A percentile compares a stretch with the other conserved stretches of the same genome.
Evolutionary conservation across 768 basidiomycete genomes (phyloP).

Genomic region (Mycena floridula): DNA sequence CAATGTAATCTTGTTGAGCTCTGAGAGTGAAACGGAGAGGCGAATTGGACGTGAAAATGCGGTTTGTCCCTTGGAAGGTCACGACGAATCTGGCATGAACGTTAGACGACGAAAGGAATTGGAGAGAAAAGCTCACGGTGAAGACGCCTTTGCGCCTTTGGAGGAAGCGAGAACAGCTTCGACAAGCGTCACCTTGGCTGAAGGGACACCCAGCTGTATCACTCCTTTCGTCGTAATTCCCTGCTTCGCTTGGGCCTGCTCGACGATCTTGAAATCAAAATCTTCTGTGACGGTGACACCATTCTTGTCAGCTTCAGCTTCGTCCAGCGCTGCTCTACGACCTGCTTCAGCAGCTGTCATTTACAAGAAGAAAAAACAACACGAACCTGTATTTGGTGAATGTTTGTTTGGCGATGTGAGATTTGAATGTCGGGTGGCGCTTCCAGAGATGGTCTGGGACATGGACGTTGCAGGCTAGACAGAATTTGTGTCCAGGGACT

Average conservation of each 20-base stretch:
- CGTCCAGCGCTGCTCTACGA: slow-evolving; percentile 40
- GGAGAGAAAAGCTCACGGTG: slow-evolving; percentile 17
- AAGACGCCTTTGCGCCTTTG: slow-evolving; percentile 16
- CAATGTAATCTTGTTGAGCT: slow-evolving; percentile 28
- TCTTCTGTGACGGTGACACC: slow-evolving; percentile 37
- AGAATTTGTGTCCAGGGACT: slow-evolving; percentile 16
- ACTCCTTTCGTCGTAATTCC: slow-evolving; percentile 15
- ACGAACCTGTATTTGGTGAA: slow-evolving; percentile 30
- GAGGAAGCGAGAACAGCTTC: slow-evolving; percentile 22
- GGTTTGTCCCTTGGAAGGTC: slow-evolving; percentile 8
- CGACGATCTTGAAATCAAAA: slow-evolving; percentile 48
- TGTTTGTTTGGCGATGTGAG: slow-evolving; percentile 19
- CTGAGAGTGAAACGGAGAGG: slow-evolving; percentile 24
- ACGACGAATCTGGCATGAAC: slow-evolving; percentile 19
- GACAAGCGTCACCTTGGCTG: slow-evolving; percentile 21
- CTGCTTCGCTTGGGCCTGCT: slow-evolving; percentile 21
- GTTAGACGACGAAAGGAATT: neutral
- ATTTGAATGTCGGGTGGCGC: slow-evolving; percentile 21
- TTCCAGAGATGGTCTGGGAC: slow-evolving; percentile 10
- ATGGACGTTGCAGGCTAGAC: slow-evolving; percentile 21
- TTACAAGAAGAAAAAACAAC: slow-evolving; percentile 34
- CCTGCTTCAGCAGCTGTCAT: too few relatives aligned
- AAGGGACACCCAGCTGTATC: slow-evolving; percentile 23
- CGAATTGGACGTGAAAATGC: slow-evolving; percentile 14
- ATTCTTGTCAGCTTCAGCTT: slow-evolving; percentile 50